Percentiles rank a stretch among this genome's conserved stretches.
Conservation (phyloP, 129 eudicot species). For the Heracleum sosnowskyi region DNA sequence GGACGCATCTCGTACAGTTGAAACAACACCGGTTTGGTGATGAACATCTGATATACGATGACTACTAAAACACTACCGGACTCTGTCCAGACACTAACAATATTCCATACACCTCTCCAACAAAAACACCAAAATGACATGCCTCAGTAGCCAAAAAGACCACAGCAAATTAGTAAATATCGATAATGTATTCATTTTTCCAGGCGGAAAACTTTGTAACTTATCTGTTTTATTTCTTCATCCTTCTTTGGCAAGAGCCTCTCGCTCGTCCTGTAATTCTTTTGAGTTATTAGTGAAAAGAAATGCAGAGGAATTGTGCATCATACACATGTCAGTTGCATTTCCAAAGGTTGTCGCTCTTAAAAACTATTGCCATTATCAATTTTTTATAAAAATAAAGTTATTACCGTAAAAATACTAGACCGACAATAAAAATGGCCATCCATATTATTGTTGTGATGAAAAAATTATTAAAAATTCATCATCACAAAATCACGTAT, state of each 20-base stretch:
- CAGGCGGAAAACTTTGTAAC: constrained; percentile 6
- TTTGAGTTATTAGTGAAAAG: constrained; percentile 18
- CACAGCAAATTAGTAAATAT: constrained; percentile 27
- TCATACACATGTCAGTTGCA: neutral
- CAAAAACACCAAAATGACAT: constrained; percentile 11
- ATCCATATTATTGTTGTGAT: too few species aligned
- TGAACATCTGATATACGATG: constrained; percentile 25
- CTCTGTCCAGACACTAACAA: constrained; percentile 17
- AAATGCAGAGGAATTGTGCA: constrained; percentile 9
- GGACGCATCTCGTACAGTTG: constrained; percentile 72
- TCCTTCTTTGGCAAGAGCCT: constrained; percentile 17
- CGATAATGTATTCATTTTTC: neutral
- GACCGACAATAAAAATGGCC: too few species aligned
- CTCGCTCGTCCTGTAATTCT: constrained; percentile 21
- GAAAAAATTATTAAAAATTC: too few species aligned
- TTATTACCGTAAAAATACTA: too few species aligned
- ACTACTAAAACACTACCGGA: constrained; percentile 11
- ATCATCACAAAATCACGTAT: too few species aligned
- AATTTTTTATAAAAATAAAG: too few species aligned
- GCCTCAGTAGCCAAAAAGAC: constrained; percentile 17
- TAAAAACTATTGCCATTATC: too few species aligned
- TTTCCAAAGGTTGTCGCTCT: too few species aligned
- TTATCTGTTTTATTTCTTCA: constrained; percentile 8
- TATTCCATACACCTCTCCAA: constrained; percentile 14
- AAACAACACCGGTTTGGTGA: constrained; percentile 40